Conservation (phyloP, 129 eudicot species). For the Oenanthe sinensis region DNA sequence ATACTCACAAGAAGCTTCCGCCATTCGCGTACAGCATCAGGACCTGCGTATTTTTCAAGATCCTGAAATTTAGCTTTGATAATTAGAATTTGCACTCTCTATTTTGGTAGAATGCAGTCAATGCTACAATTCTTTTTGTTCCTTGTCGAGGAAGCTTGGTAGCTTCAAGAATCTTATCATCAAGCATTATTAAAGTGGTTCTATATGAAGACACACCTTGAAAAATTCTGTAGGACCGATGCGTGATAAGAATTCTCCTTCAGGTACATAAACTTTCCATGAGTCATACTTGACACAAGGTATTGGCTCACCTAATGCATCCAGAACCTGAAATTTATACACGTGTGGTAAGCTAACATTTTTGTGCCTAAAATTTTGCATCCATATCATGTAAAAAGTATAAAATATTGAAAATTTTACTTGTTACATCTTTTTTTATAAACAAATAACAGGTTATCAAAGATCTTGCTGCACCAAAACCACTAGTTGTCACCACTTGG, state of each 20-base stretch:
- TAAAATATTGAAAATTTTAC: not conserved
- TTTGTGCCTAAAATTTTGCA: not conserved
- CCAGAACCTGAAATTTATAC: constrained; percentile 60
- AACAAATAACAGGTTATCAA: not conserved
- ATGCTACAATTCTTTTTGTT: not conserved
- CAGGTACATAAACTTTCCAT: constrained; percentile 96
- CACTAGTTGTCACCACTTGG: not conserved
- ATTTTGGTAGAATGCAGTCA: not conserved
- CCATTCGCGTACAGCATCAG: constrained; percentile 87
- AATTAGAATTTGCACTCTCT: not conserved
- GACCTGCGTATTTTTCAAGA: constrained; percentile 77
- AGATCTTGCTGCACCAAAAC: not conserved
- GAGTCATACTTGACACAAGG: constrained; percentile 90
- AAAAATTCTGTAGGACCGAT: constrained; percentile 93
- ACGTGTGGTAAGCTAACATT: not conserved
- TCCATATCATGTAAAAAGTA: not conserved
- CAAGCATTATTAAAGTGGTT: not conserved
- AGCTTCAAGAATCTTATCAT: not conserved
- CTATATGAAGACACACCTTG: constrained; percentile 42
- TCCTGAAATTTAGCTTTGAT: constrained; percentile 40
- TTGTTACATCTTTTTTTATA: not conserved
- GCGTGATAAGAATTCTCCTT: constrained; percentile 90
- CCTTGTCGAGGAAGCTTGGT: not conserved
- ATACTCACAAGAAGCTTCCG: constrained; percentile 80
- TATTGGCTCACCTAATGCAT: constrained; percentile 87